Base-by-base conservation (phyloP, 345 rosid species). In the Barbarea vulgaris region DNA sequence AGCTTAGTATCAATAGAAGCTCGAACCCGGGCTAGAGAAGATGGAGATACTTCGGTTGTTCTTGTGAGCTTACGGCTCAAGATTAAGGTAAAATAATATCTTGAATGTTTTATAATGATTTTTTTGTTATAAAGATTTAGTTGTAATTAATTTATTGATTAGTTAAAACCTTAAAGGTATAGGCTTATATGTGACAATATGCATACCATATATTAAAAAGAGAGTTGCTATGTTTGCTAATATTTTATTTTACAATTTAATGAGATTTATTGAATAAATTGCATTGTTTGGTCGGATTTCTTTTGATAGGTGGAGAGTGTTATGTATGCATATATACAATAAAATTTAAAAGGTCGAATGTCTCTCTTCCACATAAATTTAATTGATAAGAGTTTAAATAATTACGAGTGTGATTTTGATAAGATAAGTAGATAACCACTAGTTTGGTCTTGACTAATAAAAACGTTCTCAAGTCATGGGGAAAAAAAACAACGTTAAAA, bases 1-100 rank as follows among this genome's bases (percentile, higher is more conserved):
- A 86, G 80, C 74, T 60, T 88, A 78, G 30, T 84, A 61, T 84
- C 93, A 72, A 66, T 87, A 17, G 85, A 89, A 42, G 86, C 90
- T 74, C 75, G 59, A 65, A 75, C 87, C 33, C 77, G 25, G 33
- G 31, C 46, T 25, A 77, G 63, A n/a, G 81, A 77, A 63, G 59
- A 77, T 34, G 84, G 72, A 31, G 52, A 80, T 27, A 60, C 11
- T 66, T 75, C 83, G 21, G 62, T 69, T 42, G 68, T 71, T 72
- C 82, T 75, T 18, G 68, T 88, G 7, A 78, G 63, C 70, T 69
- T 89, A 67, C 80, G 87, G 66, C 74, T 93, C 31, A 74, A 69
- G 64, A 78, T 88, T 64, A 85, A 91, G 96, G 98, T 93, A 84
- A 13, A 66, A 4, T 30, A 48, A 11, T 15, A 51, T 53, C 60